Evolutionary conservation across 83 land plant genomes (phyloP).

Genomic region (Picea abies): DNA sequence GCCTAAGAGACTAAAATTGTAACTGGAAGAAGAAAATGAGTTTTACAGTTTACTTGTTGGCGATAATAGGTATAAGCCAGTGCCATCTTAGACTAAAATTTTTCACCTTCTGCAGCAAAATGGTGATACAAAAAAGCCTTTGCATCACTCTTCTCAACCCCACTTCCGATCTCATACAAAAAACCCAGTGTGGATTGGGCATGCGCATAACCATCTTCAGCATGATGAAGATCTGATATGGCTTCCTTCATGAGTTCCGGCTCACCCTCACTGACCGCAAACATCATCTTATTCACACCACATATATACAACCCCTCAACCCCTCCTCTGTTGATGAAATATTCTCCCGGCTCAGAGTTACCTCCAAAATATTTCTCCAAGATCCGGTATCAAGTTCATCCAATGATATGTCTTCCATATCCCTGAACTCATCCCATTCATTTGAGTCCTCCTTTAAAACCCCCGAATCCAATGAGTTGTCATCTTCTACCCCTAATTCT

Average conservation of each 20-base stretch:
- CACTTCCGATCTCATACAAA: constrained; percentile 58
- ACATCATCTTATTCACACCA: constrained; percentile 61
- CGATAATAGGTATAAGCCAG: constrained; percentile 81
- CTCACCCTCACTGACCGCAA: constrained; percentile 57
- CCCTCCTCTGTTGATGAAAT: constrained; percentile 19
- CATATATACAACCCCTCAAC: constrained; percentile 42
- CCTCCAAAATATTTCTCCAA: constrained; percentile 63
- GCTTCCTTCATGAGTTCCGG: constrained; percentile 52
- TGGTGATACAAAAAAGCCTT: constrained; percentile 77
- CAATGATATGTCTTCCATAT: constrained; percentile 19
- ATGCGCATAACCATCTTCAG: constrained; percentile 61
- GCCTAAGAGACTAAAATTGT: background rate
- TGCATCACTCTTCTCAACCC: constrained; percentile 52
- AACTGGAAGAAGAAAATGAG: background rate
- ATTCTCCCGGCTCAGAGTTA: constrained; percentile 13
- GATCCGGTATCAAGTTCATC: constrained; percentile 70
- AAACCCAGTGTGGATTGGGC: constrained; percentile 85
- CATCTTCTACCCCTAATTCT: background rate
- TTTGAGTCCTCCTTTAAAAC: constrained; percentile 4
- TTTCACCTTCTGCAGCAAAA: constrained; percentile 82
- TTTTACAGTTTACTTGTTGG: constrained; percentile 59
- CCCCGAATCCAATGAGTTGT: background rate
- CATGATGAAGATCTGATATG: constrained; percentile 45
- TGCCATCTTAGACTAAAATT: constrained; percentile 87
- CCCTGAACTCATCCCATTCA: constrained; percentile 16